These are phyloP conservation scores for Oryza meridionalis DNA, from an alignment of 176 grass and related monocot genomes.

Conservation along the genomic window DNA sequence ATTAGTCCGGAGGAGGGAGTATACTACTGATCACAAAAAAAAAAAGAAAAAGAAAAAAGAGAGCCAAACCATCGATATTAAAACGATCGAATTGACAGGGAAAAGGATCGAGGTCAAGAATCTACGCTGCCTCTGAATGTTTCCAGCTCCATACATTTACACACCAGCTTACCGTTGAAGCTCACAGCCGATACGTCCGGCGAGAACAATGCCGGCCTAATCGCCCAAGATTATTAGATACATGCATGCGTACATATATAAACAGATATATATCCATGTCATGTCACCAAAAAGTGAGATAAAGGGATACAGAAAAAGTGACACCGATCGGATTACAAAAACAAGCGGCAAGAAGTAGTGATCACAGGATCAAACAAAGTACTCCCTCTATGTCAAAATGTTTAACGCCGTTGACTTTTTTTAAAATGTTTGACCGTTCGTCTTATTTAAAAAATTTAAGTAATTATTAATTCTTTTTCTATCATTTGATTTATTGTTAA, in stretches of 20 bases:
- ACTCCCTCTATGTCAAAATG: too few species aligned
- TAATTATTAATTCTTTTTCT: too few species aligned
- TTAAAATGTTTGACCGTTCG: too few species aligned
- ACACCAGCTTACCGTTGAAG: neutral
- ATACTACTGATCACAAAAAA: neutral
- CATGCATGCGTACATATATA: neutral
- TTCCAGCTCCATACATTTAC: conserved; percentile 22
- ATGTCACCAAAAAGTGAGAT: conserved; percentile 41
- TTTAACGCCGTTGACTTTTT: too few species aligned
- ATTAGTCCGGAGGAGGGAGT: too few species aligned
- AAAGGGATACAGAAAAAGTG: conserved; percentile 22
- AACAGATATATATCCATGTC: conserved; percentile 34
- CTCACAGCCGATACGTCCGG: neutral
- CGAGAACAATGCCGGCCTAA: neutral
- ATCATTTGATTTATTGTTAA: too few species aligned
- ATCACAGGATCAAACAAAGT: conserved; percentile 32
- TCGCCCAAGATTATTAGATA: neutral
- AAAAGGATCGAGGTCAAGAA: conserved; percentile 29
- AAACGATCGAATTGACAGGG: conserved; percentile 27
- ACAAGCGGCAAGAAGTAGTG: conserved; percentile 26
- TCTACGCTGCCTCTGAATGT: conserved; percentile 27
- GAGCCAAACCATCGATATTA: conserved; percentile 5
- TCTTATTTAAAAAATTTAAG: too few species aligned
- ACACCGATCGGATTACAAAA: conserved; percentile 11
- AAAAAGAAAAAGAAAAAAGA: neutral